Base-by-base conservation (phyloP, 192 early-diverging fungal genomes). In the Podila clonocystis region DNA sequence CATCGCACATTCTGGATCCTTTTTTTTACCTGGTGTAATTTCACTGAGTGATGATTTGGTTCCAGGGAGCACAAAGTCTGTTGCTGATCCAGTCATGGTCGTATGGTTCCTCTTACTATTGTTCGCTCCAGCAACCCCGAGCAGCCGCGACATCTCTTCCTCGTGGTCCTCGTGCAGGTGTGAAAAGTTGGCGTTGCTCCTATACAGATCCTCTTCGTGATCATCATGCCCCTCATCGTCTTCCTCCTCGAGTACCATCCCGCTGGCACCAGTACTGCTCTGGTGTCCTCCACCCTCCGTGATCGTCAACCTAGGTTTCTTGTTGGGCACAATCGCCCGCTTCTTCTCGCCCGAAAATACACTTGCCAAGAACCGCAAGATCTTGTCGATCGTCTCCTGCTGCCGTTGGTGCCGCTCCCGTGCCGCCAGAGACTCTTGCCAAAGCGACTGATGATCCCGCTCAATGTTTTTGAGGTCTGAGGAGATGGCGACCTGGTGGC, bases 341-440 rank as follows among this genome's bases (percentile, higher is more conserved):
- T 87, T 89, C 59, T 83, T 82, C 9, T 91, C 89, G 31, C 75
- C 68, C 9, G 92, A 87, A 72, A 95, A 97, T 29, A 98, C 90
- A 1, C 93, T 90, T 1, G 96, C 95, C 77, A 99, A 80, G 83
- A 99, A 99, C 9, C 91, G 77, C 68, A 99, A 65, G 63, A 99
- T 97, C 82, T 96, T 97, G 84, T 97, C 94, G 33, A 99, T 97
- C 4, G 92, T 95, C 17, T 91, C 91, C 75, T 98, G 96, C 76
- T 98, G 97, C 49, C 91, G 80, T 45, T 92, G 91, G 82, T 96
- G 92, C 33, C 92, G 87, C 62, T 95, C 93, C 29, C 94, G 88
- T 28, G 94, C 85, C 0, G 84, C 75, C 5, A 91, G 74, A 0
- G 93, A 91, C 69, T 98, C 95, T 62, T 89, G 89, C 97, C 97